Percentiles rank a stretch among this genome's conserved stretches.
Evolutionary conservation across 164 flowering plant genomes (phyloP).

Genomic region (Kingdonia uniflora): DNA sequence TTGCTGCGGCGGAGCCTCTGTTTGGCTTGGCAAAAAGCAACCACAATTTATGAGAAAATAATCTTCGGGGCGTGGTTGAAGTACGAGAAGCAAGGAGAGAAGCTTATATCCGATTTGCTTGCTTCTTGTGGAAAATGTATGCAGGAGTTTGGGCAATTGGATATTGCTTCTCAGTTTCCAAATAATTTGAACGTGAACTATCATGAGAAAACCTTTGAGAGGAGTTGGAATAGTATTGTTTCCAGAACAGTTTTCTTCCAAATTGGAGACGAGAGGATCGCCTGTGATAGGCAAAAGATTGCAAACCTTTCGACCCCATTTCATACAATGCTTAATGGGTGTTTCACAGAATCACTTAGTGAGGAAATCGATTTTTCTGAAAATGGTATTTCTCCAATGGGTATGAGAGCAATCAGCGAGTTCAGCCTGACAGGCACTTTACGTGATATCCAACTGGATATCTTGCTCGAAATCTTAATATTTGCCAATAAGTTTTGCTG

Average conservation of each 20-base stretch:
- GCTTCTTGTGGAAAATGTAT: constrained; percentile 63
- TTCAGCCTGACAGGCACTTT: constrained; percentile 61
- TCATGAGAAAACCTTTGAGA: constrained; percentile 11
- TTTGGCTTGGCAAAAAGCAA: constrained; percentile 69
- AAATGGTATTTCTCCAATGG: constrained; percentile 58
- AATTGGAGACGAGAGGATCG: constrained; percentile 57
- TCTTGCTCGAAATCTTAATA: constrained; percentile 64
- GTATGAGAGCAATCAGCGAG: constrained; percentile 54
- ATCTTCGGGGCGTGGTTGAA: constrained; percentile 93
- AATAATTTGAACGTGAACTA: constrained; percentile 11
- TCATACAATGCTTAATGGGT: constrained; percentile 86
- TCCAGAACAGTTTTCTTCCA: constrained; percentile 37
- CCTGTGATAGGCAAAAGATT: constrained; percentile 69
- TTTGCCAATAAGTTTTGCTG: constrained; percentile 91
- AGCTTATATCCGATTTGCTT: constrained; percentile 65
- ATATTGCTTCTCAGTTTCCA: constrained; percentile 49
- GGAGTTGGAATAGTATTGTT: constrained; percentile 11
- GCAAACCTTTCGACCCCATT: constrained; percentile 78
- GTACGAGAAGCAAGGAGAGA: constrained; percentile 88
- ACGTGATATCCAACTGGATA: constrained; percentile 38
- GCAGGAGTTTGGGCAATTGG: constrained; percentile 57
- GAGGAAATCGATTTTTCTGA: constrained; percentile 79
- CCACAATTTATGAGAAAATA: constrained; percentile 58
- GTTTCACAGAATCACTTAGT: constrained; percentile 61
- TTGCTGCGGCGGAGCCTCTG: constrained; percentile 77